Evolutionary conservation across 176 grass and related monocot species (phyloP).

Genomic region (Pharus latifolius): DNA sequence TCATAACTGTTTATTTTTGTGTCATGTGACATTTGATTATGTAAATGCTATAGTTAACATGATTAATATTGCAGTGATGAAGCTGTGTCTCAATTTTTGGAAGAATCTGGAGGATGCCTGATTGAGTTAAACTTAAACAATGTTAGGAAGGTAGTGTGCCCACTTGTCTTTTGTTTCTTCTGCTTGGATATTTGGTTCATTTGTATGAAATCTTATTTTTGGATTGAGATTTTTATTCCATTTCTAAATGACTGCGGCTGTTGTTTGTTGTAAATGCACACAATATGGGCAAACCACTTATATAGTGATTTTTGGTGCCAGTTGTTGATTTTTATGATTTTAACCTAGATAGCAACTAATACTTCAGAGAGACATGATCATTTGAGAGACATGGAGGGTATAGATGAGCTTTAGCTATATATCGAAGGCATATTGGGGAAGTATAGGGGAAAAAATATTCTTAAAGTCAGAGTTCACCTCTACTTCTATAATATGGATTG

Average conservation of each 20-base stretch:
- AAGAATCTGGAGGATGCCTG: slow-evolving; percentile 69
- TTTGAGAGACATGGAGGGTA: no score
- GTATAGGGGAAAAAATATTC: neutral
- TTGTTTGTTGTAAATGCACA: neutral
- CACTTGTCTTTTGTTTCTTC: slow-evolving; percentile 1
- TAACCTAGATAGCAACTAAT: neutral
- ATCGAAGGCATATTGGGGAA: no score
- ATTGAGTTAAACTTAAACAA: slow-evolving; percentile 77
- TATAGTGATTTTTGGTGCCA: neutral
- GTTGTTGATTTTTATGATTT: neutral
- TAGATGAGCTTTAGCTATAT: no score
- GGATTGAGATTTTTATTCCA: neutral
- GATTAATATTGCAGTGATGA: slow-evolving; percentile 52
- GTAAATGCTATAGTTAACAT: neutral
- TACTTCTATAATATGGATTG: no score
- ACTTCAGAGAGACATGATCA: neutral
- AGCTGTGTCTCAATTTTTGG: slow-evolving; percentile 69
- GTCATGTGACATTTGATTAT: neutral
- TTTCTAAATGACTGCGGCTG: no score
- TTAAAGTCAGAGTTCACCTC: no score
- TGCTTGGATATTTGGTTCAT: neutral
- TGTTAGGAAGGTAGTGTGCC: slow-evolving; percentile 52
- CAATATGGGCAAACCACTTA: neutral
- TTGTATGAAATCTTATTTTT: slow-evolving; percentile 8
- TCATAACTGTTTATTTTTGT: neutral